These are phyloP conservation scores for Pichia nakasei DNA, from an alignment of 805 yeast species.

Conservation along the genomic window DNA sequence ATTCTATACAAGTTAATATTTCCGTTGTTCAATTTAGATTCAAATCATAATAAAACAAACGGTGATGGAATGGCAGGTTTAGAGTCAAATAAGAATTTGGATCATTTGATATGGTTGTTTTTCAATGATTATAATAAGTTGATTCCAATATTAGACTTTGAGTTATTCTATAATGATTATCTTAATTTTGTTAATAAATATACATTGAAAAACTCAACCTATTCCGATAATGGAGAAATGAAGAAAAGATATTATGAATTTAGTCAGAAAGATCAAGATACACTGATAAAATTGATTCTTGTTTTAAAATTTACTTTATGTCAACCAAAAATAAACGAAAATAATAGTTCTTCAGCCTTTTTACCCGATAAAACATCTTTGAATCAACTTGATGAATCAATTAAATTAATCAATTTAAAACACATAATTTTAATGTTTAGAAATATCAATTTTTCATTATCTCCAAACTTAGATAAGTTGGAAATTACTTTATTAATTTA, in stretches of 20 bases:
- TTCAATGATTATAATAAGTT: constrained; percentile 45
- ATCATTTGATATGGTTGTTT: constrained; percentile 38
- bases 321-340: constrained; percentile 24
- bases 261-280: constrained; percentile 24
- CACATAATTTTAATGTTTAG: constrained; percentile 37
- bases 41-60: neutral
- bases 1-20: constrained; percentile 27
- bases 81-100: constrained; percentile 28
- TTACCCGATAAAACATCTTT: constrained; percentile 20
- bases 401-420: constrained; percentile 27
- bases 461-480: constrained; percentile 38
- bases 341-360: constrained; percentile 13
- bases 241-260: constrained; percentile 29
- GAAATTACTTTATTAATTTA: constrained; percentile 43
- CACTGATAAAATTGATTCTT: constrained; percentile 43
- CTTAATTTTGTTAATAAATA: constrained; percentile 38
- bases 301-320: constrained; percentile 41
- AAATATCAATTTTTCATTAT: constrained; percentile 37
- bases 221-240: constrained; percentile 36
- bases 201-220: constrained; percentile 22
- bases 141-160: constrained; percentile 47
- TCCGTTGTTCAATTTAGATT: constrained; percentile 19
- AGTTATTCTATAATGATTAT: constrained; percentile 43
- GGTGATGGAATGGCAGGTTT: neutral
- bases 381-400: constrained; percentile 25